Percentiles rank a stretch among this genome's conserved stretches.
These are phyloP conservation scores for Ceratonia siliqua DNA, from an alignment of 306 rosid genomes.

Conservation along the genomic window DNA sequence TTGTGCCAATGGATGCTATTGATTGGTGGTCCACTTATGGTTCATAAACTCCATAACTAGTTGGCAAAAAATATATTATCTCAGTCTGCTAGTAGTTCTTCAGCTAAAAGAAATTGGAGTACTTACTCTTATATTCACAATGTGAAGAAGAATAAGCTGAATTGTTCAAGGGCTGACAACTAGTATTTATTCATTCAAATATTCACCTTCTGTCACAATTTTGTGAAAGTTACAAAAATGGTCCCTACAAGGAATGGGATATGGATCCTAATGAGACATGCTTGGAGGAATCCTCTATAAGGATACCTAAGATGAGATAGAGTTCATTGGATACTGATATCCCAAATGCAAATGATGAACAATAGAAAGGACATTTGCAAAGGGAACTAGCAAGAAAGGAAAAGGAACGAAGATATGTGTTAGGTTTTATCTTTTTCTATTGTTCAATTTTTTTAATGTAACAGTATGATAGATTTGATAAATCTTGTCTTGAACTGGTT, in stretches of 20 bases:
- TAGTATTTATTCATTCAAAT: not conserved
- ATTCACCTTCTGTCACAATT: not conserved
- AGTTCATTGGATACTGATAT: not conserved
- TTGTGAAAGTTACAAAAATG: too few species aligned
- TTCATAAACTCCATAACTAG: not conserved
- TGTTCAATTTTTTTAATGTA: too few species aligned
- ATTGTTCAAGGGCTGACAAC: not conserved
- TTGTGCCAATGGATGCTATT: not conserved
- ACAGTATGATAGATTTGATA: too few species aligned
- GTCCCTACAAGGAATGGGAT: too few species aligned
- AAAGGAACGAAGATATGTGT: too few species aligned
- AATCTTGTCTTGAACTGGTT: too few species aligned
- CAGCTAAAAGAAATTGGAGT: not conserved
- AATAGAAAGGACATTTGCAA: too few species aligned
- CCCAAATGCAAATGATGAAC: too few species aligned
- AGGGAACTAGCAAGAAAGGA: too few species aligned
- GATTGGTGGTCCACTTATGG: constrained; percentile 24
- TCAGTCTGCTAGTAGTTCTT: not conserved
- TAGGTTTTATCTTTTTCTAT: too few species aligned
- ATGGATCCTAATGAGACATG: too few species aligned
- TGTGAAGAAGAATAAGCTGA: not conserved
- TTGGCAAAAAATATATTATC: not conserved
- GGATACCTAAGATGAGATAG: not conserved
- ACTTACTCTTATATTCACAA: constrained; percentile 7
- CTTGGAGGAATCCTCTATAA: not conserved